Base-by-base conservation (phyloP, 2,329 filamentous ascomycete species). In the Exophiala bonariae region DNA sequence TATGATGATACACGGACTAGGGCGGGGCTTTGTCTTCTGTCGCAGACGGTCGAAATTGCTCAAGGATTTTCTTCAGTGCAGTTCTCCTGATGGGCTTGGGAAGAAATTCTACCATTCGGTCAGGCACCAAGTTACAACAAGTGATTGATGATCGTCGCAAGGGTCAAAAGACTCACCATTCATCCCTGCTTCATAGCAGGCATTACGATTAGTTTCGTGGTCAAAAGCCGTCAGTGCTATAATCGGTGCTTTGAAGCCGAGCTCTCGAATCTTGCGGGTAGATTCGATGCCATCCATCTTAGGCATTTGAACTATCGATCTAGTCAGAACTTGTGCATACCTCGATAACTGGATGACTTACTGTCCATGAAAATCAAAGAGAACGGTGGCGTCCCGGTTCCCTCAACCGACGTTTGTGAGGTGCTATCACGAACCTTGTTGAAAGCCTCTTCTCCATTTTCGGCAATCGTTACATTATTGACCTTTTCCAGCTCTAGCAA, bases 321-420 rank as follows among this genome's bases (percentile, higher is more conserved):
- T 69, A 72, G 35, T 13, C 8, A 37, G 18, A 6, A 26, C 6
- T 6, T 26, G 6, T 26, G 32, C 32, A 34, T 6, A 6, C 6
- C 6, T 7, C 14, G 75, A 3, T 90, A 81, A 59, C 96, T 80
- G 88, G 9, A 95, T 8, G 19, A 20, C 35, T 37, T 37, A 37
- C 35, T 86, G 60, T 96, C 90, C 90, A 96, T 96, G 63, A 96
- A 92, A 55, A 96, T 92, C 22, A 96, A 75, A 55, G 95, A 88
- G 63, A 91, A 96, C 3, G 79, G 79, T 44, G 79, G 76, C 43
- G 83, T 78, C 20, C 79, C 78, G 10, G 14, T 31, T n/a, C 18
- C 36, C 30, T 42, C 38, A 16, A n/a, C 19, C 8, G 33, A 30
- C 26, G 19, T 9, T 18, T 32, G 23, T 16, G 41, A 36, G 85